phyloP scores from a whole-genome alignment of 2,329 filamentous ascomycete genomes.

The Escovopsis sp. region DNA sequence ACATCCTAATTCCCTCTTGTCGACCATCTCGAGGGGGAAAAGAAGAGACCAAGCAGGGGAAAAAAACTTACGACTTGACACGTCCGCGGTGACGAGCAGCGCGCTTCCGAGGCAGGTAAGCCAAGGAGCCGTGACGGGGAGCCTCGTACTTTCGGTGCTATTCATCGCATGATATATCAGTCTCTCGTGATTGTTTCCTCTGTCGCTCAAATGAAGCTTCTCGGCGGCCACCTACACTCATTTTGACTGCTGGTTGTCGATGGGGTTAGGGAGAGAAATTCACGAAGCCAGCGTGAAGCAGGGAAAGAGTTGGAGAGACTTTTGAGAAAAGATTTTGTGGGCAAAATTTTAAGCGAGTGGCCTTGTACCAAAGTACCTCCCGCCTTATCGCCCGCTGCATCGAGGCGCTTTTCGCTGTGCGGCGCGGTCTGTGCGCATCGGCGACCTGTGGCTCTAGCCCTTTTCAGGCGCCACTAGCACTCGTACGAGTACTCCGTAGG shows the following conservation, averaged over 20 bases:
- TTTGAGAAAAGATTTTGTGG: constrained; percentile 18
- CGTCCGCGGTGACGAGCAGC: constrained; percentile 89
- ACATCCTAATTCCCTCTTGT: neutral
- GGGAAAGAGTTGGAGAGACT: constrained; percentile 15
- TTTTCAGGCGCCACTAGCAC: no score
- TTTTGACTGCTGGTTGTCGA: constrained; percentile 23
- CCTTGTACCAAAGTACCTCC: no score
- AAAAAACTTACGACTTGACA: constrained; percentile 77
- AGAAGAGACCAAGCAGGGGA: no score
- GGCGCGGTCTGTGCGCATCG: no score
- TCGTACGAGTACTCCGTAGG: no score
- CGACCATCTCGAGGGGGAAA: no score
- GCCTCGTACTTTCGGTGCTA: constrained; percentile 55
- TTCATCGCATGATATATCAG: constrained; percentile 9
- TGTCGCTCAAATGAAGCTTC: neutral
- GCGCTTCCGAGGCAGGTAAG: constrained; percentile 80
- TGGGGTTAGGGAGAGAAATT: constrained; percentile 23
- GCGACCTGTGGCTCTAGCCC: no score
- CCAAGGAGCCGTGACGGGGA: constrained; percentile 88
- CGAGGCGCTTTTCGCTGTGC: constrained; percentile 4
- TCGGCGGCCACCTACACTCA: constrained; percentile 22
- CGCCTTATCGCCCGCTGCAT: neutral
- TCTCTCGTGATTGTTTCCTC: neutral
- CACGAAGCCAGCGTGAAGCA: constrained; percentile 18
- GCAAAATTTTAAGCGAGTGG: constrained; percentile 25